These are phyloP conservation scores for Eragrostis curvula DNA, from an alignment of 176 grass and related monocot species.

Conservation along the genomic window DNA sequence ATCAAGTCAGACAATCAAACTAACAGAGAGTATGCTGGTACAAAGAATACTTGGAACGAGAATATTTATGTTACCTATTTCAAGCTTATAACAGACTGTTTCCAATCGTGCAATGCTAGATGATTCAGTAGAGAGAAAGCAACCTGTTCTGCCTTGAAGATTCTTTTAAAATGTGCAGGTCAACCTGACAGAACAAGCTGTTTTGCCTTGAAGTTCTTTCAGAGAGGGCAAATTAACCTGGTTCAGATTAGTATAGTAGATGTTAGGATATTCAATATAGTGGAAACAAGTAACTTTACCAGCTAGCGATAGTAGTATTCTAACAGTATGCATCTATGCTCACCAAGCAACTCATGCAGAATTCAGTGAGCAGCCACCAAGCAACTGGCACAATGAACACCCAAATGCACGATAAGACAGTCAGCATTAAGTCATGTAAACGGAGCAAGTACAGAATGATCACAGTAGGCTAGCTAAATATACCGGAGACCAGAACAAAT, in stretches of 20 bases:
- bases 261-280: neutral
- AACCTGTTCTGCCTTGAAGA: neutral
- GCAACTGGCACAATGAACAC: neutral
- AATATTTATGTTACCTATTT: neutral
- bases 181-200: neutral
- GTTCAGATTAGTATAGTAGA: neutral
- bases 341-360: neutral
- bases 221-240: neutral
- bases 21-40: neutral
- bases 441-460: constrained; percentile 1
- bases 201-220: neutral
- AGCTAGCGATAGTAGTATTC: neutral
- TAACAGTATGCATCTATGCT: neutral
- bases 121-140: neutral
- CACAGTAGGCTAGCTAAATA: neutral
- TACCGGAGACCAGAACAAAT: constrained; percentile 6
- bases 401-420: neutral
- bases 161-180: neutral
- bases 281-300: neutral
- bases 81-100: neutral
- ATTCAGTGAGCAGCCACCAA: neutral
- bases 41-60: neutral
- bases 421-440: neutral
- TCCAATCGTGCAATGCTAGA: neutral
- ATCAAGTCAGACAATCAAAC: neutral